phyloP scores from a whole-genome alignment of 2,329 filamentous ascomycete genomes.

The Paraphaeosphaeria minitans region DNA sequence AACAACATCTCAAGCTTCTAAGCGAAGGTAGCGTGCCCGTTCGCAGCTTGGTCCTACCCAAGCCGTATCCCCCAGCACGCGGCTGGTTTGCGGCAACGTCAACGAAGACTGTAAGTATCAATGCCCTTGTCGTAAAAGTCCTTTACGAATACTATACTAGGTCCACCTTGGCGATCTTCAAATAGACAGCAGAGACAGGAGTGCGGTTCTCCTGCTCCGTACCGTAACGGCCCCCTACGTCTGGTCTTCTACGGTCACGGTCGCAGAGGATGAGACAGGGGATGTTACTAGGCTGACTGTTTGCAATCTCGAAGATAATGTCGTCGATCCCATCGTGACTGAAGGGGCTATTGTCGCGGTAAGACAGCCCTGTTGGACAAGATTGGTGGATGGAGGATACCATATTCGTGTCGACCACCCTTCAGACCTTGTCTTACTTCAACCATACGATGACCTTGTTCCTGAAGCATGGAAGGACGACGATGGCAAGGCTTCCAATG shows the following conservation, averaged over 20 bases:
- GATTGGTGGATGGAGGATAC: constrained; percentile 18
- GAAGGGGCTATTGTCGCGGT: constrained; percentile 21
- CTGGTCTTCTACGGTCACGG: constrained; percentile 25
- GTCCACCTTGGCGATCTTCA: constrained; percentile 20
- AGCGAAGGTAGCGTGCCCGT: constrained; percentile 21
- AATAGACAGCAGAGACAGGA: constrained; percentile 14
- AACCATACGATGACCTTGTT: constrained; percentile 12
- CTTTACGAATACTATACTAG: constrained; percentile 1
- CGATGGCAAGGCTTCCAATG: background rate
- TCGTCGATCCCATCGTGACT: constrained; percentile 25
- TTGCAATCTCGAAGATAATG: constrained; percentile 31
- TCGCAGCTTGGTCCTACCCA: constrained; percentile 24
- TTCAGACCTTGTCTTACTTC: constrained; percentile 25
- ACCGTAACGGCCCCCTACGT: constrained; percentile 29
- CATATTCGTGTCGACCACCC: constrained; percentile 33
- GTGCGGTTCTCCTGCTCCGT: constrained; percentile 18
- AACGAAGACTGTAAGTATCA: constrained; percentile 6
- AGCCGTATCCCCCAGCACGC: constrained; percentile 27
- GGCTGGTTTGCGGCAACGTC: constrained; percentile 10
- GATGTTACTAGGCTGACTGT: constrained; percentile 26
- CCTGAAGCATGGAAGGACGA: constrained; percentile 17
- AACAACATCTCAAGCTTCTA: constrained; percentile 21
- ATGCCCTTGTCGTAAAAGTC: too few species aligned
- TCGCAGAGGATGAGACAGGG: constrained; percentile 27
- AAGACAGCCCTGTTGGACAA: constrained; percentile 30